phyloP scores from a whole-genome alignment of 2,329 filamentous ascomycete genomes.

The Bipolaris sorokiniana region DNA sequence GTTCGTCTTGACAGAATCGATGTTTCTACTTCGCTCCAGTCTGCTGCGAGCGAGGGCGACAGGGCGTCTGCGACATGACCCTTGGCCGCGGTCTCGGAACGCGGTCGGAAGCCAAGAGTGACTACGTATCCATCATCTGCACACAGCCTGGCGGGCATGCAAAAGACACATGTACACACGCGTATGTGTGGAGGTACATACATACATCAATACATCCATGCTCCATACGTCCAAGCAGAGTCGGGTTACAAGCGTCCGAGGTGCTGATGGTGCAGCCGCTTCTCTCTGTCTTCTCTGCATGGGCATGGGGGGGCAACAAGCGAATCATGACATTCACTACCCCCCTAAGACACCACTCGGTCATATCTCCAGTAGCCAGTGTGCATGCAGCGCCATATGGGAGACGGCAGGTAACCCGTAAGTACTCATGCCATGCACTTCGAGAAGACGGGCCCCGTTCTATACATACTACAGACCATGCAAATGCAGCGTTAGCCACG shows the following conservation, averaged over 20 bases:
- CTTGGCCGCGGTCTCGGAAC: background rate
- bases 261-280: conserved; percentile 1
- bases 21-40: background rate
- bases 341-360: background rate
- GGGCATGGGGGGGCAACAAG: too few species aligned
- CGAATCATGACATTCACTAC: background rate
- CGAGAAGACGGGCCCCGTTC: conserved; percentile 13
- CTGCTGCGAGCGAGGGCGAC: background rate
- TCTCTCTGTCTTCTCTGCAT: conserved; percentile 4
- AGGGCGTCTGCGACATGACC: background rate
- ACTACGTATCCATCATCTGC: background rate
- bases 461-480: conserved; percentile 12
- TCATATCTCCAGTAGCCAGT: background rate
- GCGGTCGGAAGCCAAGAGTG: background rate
- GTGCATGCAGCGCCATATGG: background rate
- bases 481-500: conserved; percentile 8
- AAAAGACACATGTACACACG: background rate
- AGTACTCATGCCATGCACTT: background rate
- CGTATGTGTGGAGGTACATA: too few species aligned
- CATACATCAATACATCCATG: too few species aligned
- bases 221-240: too few species aligned
- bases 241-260: background rate
- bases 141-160: background rate
- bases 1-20: background rate
- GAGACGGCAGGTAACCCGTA: background rate